These are phyloP conservation scores for Mortierella sp. DNA, from an alignment of 371 early-diverging fungal genomes.

Conservation along the genomic window DNA sequence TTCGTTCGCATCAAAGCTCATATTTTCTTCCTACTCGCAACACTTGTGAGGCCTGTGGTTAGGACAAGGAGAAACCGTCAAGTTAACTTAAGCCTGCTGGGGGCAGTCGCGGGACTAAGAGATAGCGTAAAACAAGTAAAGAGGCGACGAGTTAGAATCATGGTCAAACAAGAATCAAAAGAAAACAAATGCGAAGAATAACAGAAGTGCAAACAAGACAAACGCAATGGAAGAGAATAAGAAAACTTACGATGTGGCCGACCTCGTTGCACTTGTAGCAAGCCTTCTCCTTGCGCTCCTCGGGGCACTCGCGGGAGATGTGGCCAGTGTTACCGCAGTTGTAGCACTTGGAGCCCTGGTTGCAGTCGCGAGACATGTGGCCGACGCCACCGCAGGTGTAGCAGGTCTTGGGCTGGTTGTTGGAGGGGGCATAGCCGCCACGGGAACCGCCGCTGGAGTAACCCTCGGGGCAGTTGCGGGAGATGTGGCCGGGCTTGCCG, in stretches of 20 bases:
- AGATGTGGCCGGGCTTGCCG: conserved; percentile 71
- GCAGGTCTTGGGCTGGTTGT: conserved; percentile 57
- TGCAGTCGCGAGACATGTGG: conserved; percentile 60
- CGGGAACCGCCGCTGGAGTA: conserved; percentile 47
- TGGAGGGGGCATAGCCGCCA: conserved; percentile 28
- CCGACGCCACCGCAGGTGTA: conserved; percentile 72
- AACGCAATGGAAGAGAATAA: background rate
- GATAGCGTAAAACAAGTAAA: background rate
- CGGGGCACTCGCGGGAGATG: conserved; percentile 64
- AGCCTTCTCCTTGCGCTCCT: conserved; percentile 68
- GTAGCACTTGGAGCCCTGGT: conserved; percentile 72
- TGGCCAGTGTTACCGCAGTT: conserved; percentile 71
- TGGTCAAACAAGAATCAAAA: background rate
- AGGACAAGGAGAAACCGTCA: conserved; percentile 7
- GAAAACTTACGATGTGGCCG: conserved; percentile 63
- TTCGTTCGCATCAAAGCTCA: conserved; percentile 9
- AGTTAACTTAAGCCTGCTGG: conserved; percentile 48
- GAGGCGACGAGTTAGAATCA: background rate
- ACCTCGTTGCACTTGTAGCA: conserved; percentile 74
- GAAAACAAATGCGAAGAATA: too few relatives aligned
- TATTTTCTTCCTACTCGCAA: conserved; percentile 45
- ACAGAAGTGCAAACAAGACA: too few relatives aligned
- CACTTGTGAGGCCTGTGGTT: conserved; percentile 43
- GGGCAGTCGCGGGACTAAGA: conserved; percentile 57
- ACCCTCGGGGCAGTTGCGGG: conserved; percentile 70